Conservation (phyloP, 768 basidiomycete genomes). For the Trichaptum fuscoviolaceum region DNA sequence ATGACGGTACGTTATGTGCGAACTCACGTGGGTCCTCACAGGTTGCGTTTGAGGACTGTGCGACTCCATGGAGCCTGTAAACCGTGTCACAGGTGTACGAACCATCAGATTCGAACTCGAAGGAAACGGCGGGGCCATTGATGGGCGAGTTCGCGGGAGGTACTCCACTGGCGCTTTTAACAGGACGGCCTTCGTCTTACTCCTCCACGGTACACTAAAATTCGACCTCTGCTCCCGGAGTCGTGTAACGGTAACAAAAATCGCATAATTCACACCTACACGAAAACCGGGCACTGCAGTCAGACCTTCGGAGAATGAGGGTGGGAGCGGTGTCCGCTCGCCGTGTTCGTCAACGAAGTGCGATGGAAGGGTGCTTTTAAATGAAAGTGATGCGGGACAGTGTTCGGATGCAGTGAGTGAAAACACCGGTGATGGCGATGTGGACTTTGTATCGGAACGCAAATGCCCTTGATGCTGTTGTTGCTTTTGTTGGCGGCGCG, state of each 20-base stretch:
- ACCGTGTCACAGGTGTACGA: background rate
- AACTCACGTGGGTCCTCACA: conserved; percentile 4
- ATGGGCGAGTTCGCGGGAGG: background rate
- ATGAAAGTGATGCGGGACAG: background rate
- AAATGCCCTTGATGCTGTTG: background rate
- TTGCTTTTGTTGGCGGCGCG: background rate
- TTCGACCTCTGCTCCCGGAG: background rate
- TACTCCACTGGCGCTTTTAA: background rate
- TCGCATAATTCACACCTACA: background rate
- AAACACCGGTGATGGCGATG: background rate
- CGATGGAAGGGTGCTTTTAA: background rate
- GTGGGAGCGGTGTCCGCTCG: conserved; percentile 1
- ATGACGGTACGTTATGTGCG: background rate
- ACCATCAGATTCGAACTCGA: background rate
- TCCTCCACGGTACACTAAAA: conserved; percentile 1
- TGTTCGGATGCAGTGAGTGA: background rate
- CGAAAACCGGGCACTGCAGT: background rate
- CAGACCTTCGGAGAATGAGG: background rate
- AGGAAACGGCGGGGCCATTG: background rate
- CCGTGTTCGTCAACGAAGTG: background rate
- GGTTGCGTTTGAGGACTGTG: background rate
- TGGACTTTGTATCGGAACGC: background rate
- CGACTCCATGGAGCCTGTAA: background rate
- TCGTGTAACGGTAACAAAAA: background rate
- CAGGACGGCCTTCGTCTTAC: background rate